These are phyloP conservation scores for Sporisorium sorghi DNA, from an alignment of 1,284 basidiomycete genomes.

Conservation along the genomic window DNA sequence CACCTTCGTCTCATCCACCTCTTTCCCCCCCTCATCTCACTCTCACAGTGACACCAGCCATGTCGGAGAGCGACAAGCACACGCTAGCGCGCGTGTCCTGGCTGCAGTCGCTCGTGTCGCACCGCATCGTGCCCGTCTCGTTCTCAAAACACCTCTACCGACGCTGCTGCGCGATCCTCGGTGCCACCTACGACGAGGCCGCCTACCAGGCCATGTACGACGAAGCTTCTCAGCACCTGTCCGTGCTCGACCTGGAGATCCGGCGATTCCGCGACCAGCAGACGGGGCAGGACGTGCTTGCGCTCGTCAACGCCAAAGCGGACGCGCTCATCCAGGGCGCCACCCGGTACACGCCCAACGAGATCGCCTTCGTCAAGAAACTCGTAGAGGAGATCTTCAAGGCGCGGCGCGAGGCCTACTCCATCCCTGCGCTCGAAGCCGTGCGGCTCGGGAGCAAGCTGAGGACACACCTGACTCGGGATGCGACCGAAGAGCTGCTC, in stretches of 20 bases:
- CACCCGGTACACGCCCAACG: constrained; percentile 55
- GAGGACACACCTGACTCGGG: constrained; percentile 78
- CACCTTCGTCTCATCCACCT: background rate
- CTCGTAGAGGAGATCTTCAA: constrained; percentile 83
- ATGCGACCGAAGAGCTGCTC: constrained; percentile 79
- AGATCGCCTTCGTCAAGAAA: constrained; percentile 58
- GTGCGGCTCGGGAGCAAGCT: constrained; percentile 73
- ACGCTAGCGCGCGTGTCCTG: constrained; percentile 31
- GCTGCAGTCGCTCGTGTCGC: constrained; percentile 52
- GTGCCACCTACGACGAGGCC: constrained; percentile 15
- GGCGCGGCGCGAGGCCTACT: constrained; percentile 79
- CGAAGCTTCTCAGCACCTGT: constrained; percentile 28
- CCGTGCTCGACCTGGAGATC: constrained; percentile 54
- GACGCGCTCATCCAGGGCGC: constrained; percentile 58
- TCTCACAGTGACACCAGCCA: background rate
- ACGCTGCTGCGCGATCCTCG: constrained; percentile 25
- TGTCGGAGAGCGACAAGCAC: constrained; percentile 14
- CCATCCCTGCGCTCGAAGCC: constrained; percentile 80
- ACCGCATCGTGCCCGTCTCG: constrained; percentile 43
- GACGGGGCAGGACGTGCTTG: constrained; percentile 31
- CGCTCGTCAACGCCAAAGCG: constrained; percentile 60
- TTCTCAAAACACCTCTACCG: constrained; percentile 46
- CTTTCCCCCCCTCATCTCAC: background rate
- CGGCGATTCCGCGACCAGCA: constrained; percentile 52
- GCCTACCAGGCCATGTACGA: constrained; percentile 35